Evolutionary conservation across 1,139 yeast genomes (phyloP).

Genomic region (Yamadazyma spencermartinsiae): DNA sequence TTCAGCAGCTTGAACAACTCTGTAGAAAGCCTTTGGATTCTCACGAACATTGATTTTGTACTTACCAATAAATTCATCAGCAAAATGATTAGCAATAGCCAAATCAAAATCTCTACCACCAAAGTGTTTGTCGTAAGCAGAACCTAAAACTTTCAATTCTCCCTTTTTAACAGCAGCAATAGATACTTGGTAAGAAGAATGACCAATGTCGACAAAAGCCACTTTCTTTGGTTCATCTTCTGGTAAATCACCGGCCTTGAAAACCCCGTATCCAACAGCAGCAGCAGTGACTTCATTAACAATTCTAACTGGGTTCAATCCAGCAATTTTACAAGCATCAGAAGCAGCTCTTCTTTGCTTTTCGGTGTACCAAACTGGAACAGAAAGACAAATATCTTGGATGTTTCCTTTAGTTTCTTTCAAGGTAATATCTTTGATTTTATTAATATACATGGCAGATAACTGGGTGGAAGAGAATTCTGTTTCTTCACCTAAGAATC

Average conservation of each 20-base stretch:
- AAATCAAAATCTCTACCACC: constrained; percentile 98
- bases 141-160: constrained; percentile 88
- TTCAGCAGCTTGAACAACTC: constrained; percentile 91
- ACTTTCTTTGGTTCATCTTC: constrained; percentile 89
- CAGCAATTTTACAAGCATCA: constrained; percentile 95
- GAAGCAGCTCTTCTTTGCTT: constrained; percentile 94
- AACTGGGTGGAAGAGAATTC: constrained; percentile 87
- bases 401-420: constrained; percentile 82
- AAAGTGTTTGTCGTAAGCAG: constrained; percentile 92
- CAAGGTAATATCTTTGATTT: constrained; percentile 76
- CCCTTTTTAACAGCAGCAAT: constrained; percentile 94
- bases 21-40: constrained; percentile 93
- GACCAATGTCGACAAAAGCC: constrained; percentile 95
- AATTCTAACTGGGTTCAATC: constrained; percentile 95
- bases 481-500: constrained; percentile 75
- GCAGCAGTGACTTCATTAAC: constrained; percentile 98
- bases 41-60: constrained; percentile 89
- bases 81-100: constrained; percentile 93
- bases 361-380: constrained; percentile 97
- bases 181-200: constrained; percentile 90
- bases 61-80: constrained; percentile 85
- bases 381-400: constrained; percentile 88
- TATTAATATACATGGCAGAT: constrained; percentile 92
- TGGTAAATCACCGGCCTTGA: constrained; percentile 91
- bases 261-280: constrained; percentile 98